Evolutionary conservation across 768 basidiomycete species (phyloP).

Genomic region (Boletus subparvulus): DNA sequence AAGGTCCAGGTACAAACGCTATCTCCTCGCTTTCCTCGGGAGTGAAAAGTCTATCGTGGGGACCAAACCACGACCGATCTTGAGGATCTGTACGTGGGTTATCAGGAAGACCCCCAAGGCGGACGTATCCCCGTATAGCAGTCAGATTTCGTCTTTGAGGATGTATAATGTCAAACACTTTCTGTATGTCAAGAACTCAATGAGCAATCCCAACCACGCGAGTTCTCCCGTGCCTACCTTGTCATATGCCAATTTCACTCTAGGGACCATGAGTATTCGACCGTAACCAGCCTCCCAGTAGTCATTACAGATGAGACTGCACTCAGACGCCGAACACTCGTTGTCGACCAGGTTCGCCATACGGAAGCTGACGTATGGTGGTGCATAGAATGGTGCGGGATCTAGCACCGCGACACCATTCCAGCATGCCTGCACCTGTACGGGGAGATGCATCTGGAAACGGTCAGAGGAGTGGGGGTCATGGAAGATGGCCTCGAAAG

Average conservation of each 20-base stretch:
- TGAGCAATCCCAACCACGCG: not conserved
- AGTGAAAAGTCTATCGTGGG: conserved; percentile 92
- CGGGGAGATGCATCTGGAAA: conserved; percentile 89
- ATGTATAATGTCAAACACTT: conserved; percentile 94
- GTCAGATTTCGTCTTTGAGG: conserved; percentile 87
- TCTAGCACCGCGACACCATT: conserved; percentile 96
- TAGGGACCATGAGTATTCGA: conserved; percentile 94
- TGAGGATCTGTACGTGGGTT: conserved; percentile 96
- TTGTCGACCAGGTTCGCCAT: conserved; percentile 89
- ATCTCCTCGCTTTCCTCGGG: conserved; percentile 81
- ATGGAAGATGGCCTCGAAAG: conserved; percentile 93
- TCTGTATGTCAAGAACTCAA: conserved; percentile 43
- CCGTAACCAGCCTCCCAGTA: conserved; percentile 98
- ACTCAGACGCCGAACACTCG: conserved; percentile 95
- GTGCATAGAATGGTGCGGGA: conserved; percentile 91
- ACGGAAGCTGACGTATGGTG: conserved; percentile 89
- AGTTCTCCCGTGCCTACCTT: conserved; percentile 46
- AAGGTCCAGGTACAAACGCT: conserved; percentile 77
- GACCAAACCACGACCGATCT: conserved; percentile 97
- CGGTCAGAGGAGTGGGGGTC: conserved; percentile 70
- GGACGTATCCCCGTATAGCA: conserved; percentile 91
- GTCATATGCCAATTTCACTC: conserved; percentile 96
- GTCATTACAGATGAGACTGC: conserved; percentile 96
- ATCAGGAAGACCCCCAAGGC: conserved; percentile 95
- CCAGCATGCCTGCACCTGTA: conserved; percentile 99